Conservation (phyloP, 805 yeast species). For the Aciculoconidium aculeatum region DNA sequence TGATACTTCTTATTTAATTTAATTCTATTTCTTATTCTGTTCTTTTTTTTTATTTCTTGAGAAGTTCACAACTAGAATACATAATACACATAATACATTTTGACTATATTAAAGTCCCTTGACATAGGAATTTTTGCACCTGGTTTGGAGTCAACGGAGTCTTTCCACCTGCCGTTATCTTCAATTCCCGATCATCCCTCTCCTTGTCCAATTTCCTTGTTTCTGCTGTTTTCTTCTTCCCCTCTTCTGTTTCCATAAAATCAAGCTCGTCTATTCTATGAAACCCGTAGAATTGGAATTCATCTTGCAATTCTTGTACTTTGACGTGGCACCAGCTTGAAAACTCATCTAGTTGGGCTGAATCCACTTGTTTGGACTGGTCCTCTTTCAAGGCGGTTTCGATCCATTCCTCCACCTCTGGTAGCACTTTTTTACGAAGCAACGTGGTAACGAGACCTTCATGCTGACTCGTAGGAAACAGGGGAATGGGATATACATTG, state of each 20-base stretch:
- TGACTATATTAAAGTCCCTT: slow-evolving; percentile 23
- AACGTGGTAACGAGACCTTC: slow-evolving; percentile 80
- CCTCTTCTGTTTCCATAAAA: slow-evolving; percentile 25
- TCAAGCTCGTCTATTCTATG: slow-evolving; percentile 45
- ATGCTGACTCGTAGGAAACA: slow-evolving; percentile 80
- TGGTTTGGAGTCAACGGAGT: slow-evolving; percentile 27
- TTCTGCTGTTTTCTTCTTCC: slow-evolving; percentile 21
- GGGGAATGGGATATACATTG: slow-evolving; percentile 77
- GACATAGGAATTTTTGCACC: slow-evolving; percentile 36
- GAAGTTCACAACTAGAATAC: too few species aligned
- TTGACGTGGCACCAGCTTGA: slow-evolving; percentile 61
- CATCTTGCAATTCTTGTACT: slow-evolving; percentile 48
- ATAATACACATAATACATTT: too few species aligned
- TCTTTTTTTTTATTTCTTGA: too few species aligned
- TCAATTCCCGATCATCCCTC: slow-evolving; percentile 20
- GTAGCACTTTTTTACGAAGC: slow-evolving; percentile 78
- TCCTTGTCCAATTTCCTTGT: slow-evolving; percentile 15
- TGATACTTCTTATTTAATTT: background rate
- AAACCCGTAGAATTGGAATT: slow-evolving; percentile 59
- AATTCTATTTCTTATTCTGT: too few species aligned
- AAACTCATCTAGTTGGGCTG: slow-evolving; percentile 41
- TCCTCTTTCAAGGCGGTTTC: slow-evolving; percentile 20
- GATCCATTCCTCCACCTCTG: slow-evolving; percentile 89
- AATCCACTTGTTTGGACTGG: slow-evolving; percentile 9
- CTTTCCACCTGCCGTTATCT: slow-evolving; percentile 22